Conservation (phyloP, 768 basidiomycete genomes). For the Mycena vitilis region DNA sequence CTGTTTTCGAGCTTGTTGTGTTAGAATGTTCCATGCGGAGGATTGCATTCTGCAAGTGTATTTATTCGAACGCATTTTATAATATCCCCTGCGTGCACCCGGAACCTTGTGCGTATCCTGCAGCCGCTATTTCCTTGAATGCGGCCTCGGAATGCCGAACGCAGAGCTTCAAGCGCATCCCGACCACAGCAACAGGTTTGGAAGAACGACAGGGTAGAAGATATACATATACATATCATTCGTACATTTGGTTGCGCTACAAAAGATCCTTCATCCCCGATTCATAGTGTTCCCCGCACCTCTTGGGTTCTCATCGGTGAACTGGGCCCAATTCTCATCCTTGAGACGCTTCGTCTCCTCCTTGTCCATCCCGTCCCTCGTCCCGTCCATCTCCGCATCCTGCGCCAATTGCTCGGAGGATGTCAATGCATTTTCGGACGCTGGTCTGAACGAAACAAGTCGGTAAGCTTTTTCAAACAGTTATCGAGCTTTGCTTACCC, state of each 20-base stretch:
- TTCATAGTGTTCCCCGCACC: conserved; percentile 99
- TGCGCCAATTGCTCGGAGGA: conserved; percentile 81
- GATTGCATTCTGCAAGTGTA: conserved; percentile 28
- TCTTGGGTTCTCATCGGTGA: conserved; percentile 84
- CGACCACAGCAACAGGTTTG: too few relatives aligned
- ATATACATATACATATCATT: not conserved
- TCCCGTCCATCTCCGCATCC: conserved; percentile 89
- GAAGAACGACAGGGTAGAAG: not conserved
- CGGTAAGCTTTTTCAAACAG: conserved; percentile 13
- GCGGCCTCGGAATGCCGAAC: too few relatives aligned
- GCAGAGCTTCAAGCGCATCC: too few relatives aligned
- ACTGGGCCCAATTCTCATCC: conserved; percentile 93
- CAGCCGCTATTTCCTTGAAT: too few relatives aligned
- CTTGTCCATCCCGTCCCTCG: conserved; percentile 71
- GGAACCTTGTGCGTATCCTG: not conserved
- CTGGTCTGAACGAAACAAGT: conserved; percentile 58
- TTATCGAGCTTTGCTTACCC: conserved; percentile 64
- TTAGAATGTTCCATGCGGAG: conserved; percentile 32
- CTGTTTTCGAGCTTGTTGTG: conserved; percentile 29
- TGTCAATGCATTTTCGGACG: conserved; percentile 74
- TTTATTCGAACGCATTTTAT: conserved; percentile 35
- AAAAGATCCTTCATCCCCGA: conserved; percentile 66
- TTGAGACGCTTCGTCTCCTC: conserved; percentile 82
- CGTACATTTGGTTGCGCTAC: conserved; percentile 21
- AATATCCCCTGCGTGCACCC: conserved; percentile 30